Conservation (phyloP, 768 basidiomycete genomes). For the Pleurotus salmoneostramineus region DNA sequence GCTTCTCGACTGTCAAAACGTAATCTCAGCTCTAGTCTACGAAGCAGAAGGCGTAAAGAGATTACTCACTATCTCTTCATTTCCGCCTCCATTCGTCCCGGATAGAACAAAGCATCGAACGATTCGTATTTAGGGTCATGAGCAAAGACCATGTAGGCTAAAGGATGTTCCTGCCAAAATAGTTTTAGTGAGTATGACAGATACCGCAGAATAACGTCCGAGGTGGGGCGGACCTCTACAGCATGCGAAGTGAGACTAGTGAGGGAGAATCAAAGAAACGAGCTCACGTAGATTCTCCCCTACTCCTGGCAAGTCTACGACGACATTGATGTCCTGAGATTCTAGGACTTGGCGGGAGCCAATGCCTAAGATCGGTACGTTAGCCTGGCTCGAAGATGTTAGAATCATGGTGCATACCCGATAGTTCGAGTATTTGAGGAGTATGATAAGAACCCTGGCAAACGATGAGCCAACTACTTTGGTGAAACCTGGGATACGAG, state of each 20-base stretch:
- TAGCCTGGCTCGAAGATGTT: neutral
- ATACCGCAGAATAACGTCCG: neutral
- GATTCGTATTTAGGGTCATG: neutral
- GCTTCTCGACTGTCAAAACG: neutral
- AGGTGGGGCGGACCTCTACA: neutral
- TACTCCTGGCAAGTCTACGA: slow-evolving; percentile 4
- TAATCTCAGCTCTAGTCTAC: neutral
- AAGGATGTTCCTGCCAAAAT: neutral
- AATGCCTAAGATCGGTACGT: neutral
- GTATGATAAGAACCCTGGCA: neutral
- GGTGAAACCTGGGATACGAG: neutral
- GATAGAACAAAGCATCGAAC: neutral
- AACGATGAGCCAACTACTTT: neutral
- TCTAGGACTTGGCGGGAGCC: neutral
- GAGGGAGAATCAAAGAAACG: neutral
- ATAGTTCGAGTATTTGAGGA: slow-evolving; percentile 2
- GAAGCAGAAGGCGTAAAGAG: neutral
- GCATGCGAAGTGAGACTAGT: neutral
- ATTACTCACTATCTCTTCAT: neutral
- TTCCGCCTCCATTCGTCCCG: neutral
- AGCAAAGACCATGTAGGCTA: neutral
- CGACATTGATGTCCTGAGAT: neutral
- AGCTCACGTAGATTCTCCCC: slow-evolving; percentile 4
- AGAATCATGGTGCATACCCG: neutral
- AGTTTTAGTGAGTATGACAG: neutral